Base-by-base conservation (phyloP, 495 filamentous ascomycete species). In the Daldinia grandis region DNA sequence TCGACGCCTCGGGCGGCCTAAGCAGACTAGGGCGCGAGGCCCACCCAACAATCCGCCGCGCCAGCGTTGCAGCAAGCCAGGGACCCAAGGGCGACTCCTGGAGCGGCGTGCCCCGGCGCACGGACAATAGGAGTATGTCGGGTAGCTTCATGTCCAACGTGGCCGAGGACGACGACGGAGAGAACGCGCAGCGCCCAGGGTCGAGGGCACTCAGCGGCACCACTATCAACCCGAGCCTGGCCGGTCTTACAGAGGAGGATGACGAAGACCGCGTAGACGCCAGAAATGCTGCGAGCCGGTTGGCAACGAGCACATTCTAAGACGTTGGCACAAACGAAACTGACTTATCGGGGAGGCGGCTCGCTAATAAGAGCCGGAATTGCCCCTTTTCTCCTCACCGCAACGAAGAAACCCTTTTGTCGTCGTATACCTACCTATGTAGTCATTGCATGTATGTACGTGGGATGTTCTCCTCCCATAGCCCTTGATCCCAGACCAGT, bases 31-130 rank as follows among this genome's bases (percentile, higher is more conserved):
- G 95, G 19, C 87, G 95, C 51, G 96, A 99, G 78, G 81, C 90
- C 28, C 94, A 97, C 75, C 94, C 95, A 0, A 81, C 90, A 6
- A 81, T 82, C 17, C 86, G 95, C 51, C 88, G 94, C 55, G 75
- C 91, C 21, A 97, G 92, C 75, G 76, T 97, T 47, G 89, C 90
- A 3, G 90, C 91, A 5, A 94, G 91, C 73, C 95, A 99, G 79
- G 96, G 96, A 2, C 94, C 95, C 14, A 93, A 94, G 80, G 95
- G 96, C 5, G 95, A 99, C 77, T 91, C 96, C 8, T 99, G 95
- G 95, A 97, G 93, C 74, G 96, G 96, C 33, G 93, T 97, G 31
- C 92, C 93, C 19, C 87, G 95, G 67, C 86, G 94, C 68, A 84
- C 86, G 37, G 93, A 94, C 14, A 53, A 30, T 74, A 90, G 87